Conservation (phyloP, 306 rosid genomes). For the Quercus dentata region DNA sequence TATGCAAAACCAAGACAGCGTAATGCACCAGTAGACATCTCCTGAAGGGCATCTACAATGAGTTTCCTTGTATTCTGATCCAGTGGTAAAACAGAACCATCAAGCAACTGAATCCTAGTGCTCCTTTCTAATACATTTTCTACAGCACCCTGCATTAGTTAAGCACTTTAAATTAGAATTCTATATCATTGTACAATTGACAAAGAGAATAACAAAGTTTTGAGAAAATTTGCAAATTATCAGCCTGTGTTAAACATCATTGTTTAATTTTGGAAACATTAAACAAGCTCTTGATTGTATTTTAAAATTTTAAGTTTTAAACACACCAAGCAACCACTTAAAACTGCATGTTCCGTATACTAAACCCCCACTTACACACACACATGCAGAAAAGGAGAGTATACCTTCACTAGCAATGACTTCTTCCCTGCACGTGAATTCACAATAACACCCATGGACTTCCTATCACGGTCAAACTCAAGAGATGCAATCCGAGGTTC, state of each 20-base stretch:
- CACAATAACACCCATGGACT: constrained; percentile 84
- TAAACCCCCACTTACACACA: not conserved
- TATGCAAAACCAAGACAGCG: constrained; percentile 96
- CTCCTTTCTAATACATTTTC: constrained; percentile 84
- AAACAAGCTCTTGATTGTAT: not conserved
- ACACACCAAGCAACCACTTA: not conserved
- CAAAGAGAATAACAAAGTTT: not conserved
- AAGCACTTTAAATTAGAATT: not conserved
- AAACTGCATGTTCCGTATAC: not conserved
- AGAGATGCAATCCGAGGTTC: constrained; percentile 78
- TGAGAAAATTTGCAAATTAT: not conserved
- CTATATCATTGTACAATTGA: not conserved
- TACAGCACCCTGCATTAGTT: constrained; percentile 76
- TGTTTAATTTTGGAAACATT: not conserved
- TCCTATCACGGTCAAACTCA: constrained; percentile 87
- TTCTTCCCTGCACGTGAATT: constrained; percentile 48
- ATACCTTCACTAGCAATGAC: constrained; percentile 77
- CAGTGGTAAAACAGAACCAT: constrained; percentile 61
- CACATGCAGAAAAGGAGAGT: not conserved
- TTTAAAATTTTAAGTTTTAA: not conserved
- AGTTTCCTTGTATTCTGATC: constrained; percentile 52
- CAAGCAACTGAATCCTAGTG: constrained; percentile 62
- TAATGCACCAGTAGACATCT: constrained; percentile 86
- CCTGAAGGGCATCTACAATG: constrained; percentile 62
- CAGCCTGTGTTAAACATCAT: not conserved